Conservation (phyloP, 75 land plant species). For the Gnetum montanum region DNA sequence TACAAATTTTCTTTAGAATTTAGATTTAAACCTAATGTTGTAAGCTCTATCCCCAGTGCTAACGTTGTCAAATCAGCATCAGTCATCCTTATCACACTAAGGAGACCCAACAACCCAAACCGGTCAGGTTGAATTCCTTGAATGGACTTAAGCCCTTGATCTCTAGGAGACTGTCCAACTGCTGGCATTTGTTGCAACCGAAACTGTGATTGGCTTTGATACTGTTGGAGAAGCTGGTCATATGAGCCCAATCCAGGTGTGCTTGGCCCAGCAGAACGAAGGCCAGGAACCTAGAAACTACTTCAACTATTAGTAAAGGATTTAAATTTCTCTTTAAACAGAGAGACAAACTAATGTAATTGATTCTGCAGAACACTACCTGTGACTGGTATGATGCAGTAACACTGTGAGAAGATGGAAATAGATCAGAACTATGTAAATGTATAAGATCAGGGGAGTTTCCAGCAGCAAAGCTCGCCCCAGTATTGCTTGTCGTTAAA, state of each 20-base stretch:
- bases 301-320: no score
- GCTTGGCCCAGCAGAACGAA: not conserved
- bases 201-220: conserved; percentile 51
- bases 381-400: conserved; percentile 42
- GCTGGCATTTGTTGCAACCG: conserved; percentile 46
- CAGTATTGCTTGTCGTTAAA: not conserved
- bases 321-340: no score
- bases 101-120: conserved; percentile 74
- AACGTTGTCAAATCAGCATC: conserved; percentile 74
- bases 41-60: conserved; percentile 85
- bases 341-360: no score
- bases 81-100: conserved; percentile 69
- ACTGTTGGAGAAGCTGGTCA: conserved; percentile 34
- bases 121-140: conserved; percentile 43
- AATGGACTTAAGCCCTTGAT: conserved; percentile 34
- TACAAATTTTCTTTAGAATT: conserved; percentile 75
- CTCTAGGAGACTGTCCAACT: conserved; percentile 38
- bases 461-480: not conserved
- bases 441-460: conserved; percentile 64
- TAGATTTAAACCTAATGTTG: conserved; percentile 78
- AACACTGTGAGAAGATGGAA: conserved; percentile 58
- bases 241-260: not conserved
- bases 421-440: conserved; percentile 62
- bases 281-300: not conserved
- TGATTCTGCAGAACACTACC: conserved; percentile 35